Evolutionary conservation across 768 basidiomycete species (phyloP).

Genomic region (Trametes cingulata): DNA sequence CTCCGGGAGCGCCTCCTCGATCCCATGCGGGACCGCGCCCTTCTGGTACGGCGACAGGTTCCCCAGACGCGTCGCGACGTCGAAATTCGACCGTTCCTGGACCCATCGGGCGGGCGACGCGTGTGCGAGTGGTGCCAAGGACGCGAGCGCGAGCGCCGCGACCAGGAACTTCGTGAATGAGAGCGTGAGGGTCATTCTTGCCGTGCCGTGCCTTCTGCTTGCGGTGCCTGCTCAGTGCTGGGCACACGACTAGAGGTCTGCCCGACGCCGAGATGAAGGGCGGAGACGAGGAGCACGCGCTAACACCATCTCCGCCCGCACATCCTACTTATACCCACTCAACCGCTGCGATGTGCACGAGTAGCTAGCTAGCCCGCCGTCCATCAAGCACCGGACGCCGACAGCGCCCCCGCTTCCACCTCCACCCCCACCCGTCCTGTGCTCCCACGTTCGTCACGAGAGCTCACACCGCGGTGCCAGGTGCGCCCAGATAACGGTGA

Average conservation of each 20-base stretch:
- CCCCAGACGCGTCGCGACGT: conserved; percentile 30
- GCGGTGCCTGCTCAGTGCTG: background rate
- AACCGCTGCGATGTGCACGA: background rate
- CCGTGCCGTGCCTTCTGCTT: background rate
- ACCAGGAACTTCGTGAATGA: background rate
- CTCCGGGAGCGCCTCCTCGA: conserved; percentile 33
- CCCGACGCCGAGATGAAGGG: too few species aligned
- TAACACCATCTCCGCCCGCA: too few species aligned
- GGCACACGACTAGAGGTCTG: background rate
- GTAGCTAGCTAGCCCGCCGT: too few species aligned
- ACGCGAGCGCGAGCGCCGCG: conserved; percentile 7
- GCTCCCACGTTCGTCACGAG: background rate
- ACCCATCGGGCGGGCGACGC: background rate
- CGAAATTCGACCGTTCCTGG: conserved; percentile 2
- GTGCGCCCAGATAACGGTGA: background rate
- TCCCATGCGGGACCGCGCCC: conserved; percentile 32
- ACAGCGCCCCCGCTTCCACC: background rate
- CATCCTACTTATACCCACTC: background rate
- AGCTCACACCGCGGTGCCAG: background rate
- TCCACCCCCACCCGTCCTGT: background rate
- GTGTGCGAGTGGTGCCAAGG: background rate
- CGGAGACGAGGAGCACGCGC: too few species aligned
- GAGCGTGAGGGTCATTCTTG: conserved; percentile 14
- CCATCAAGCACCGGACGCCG: background rate
- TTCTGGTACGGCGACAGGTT: conserved; percentile 41